These are phyloP conservation scores for Stachybotrys elegans DNA, from an alignment of 2,329 filamentous ascomycete species.

Conservation along the genomic window DNA sequence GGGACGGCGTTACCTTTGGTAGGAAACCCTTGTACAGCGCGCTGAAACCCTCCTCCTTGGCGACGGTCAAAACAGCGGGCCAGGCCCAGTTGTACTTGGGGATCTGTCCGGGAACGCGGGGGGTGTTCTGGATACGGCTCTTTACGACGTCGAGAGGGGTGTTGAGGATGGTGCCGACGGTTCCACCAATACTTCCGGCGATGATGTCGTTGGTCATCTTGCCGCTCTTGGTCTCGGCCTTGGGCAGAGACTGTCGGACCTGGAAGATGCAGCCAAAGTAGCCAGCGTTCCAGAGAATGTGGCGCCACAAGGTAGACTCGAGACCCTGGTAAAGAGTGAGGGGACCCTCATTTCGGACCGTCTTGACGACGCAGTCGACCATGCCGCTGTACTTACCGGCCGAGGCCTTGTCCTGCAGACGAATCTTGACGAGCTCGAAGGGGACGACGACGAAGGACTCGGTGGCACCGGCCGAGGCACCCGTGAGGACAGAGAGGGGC, in stretches of 20 bases:
- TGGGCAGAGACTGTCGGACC: conserved; percentile 77
- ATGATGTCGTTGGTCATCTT: conserved; percentile 86
- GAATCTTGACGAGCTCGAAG: conserved; percentile 98
- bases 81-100: conserved; percentile 99
- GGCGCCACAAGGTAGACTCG: conserved; percentile 94
- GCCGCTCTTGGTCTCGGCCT: conserved; percentile 70
- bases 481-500: conserved; percentile 84
- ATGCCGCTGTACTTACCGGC: conserved; percentile 83
- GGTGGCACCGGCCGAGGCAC: conserved; percentile 89
- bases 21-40: conserved; percentile 98
- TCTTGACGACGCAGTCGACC: conserved; percentile 76
- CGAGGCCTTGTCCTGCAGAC: conserved; percentile 91
- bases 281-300: conserved; percentile 83
- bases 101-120: conserved; percentile 71
- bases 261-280: conserved; percentile 99
- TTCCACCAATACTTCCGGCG: conserved; percentile 83
- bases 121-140: conserved; percentile 92
- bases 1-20: conserved; percentile 75
- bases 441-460: conserved; percentile 96
- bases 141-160: conserved; percentile 98
- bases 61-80: conserved; percentile 78
- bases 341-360: conserved; percentile 74
- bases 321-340: conserved; percentile 94
- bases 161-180: conserved; percentile 83
- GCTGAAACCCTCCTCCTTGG: conserved; percentile 85